Evolutionary conservation across 306 rosid species (phyloP), one percentile per base, ranked within the genome.

Genomic region (Quercus suber): DNA sequence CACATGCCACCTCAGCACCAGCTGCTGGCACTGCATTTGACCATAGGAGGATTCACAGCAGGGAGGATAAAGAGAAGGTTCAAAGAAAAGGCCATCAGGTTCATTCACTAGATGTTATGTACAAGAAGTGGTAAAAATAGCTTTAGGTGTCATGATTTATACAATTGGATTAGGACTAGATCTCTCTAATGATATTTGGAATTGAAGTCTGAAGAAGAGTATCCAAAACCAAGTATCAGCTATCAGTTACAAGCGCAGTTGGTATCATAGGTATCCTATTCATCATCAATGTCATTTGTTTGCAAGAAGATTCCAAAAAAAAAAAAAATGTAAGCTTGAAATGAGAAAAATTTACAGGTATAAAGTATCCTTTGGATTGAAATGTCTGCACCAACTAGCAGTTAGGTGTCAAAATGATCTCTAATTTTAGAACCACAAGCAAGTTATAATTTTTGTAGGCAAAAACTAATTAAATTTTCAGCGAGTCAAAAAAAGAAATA

Each of bases 401-500:
- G 18, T 59, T 59, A 8, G 33, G 65, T 27, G 25, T 59, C 65
- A 59, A 59, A 49, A 59, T 23, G 65, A 21, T 20, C 3, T 10
- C 25, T 21, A 11, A 20, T 8, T 59, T 28, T 28, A 25, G 13
- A 23, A 59, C 30, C 31, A 59, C 31, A 59, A 23, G 33, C 25
- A 59, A 59, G 2, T 59, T 8, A 59, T 21, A 21, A 49, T 49
- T 49, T 59, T 59, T 59, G 30, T 59, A 3, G 31, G 31, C 59
- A 17, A 43, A 69, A 41, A 57, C 4, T 27, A 52, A 55, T 27
- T 74, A 41, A 31, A 53, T 14, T 56, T 25, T 75, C 43, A 20
- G 33, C 23, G 9, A 73, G 45, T 52, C 45, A 49, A 69, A 68
- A 28, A 63, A 55, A 64, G 51, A 77, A 78, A 25, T 37, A 76